These are phyloP conservation scores for Sphagnum fallax DNA, from an alignment of 228 moss, liverwort and hornwort genomes.

Conservation along the genomic window DNA sequence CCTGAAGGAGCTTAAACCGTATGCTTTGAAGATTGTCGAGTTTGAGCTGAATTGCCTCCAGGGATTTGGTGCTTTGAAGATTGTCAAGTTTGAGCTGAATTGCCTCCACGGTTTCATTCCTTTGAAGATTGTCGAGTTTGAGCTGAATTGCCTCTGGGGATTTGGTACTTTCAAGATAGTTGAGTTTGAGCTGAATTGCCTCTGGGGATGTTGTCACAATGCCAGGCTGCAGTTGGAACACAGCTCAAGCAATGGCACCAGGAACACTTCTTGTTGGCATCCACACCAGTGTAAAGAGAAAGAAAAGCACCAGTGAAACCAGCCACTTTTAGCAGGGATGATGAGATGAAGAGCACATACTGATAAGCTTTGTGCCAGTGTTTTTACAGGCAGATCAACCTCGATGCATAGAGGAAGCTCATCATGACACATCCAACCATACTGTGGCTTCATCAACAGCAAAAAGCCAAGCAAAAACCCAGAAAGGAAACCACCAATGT, in stretches of 20 bases:
- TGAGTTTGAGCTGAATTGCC: background rate
- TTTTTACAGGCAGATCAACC: conserved; percentile 31
- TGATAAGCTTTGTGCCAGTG: conserved; percentile 43
- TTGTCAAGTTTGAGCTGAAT: no score
- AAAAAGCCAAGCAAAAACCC: conserved; percentile 77
- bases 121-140: background rate
- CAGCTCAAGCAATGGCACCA: conserved; percentile 94
- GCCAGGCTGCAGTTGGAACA: conserved; percentile 66
- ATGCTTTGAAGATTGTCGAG: background rate
- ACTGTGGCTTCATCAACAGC: conserved; percentile 51
- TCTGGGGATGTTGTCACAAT: conserved; percentile 18
- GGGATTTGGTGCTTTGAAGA: no score
- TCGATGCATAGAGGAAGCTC: conserved; percentile 21
- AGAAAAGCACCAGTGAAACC: conserved; percentile 49
- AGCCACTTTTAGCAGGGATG: conserved; percentile 35
- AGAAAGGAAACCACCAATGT: conserved; percentile 72
- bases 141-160: background rate
- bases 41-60: no score
- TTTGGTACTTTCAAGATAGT: background rate
- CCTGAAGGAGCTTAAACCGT: no score
- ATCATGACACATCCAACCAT: conserved; percentile 32
- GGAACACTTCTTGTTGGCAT: conserved; percentile 37
- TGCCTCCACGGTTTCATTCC: no score
- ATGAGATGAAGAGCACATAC: conserved; percentile 35
- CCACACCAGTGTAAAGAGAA: conserved; percentile 38